These are phyloP conservation scores for Talaromyces atroroseus DNA, from an alignment of 2,329 filamentous ascomycete species.

Conservation along the genomic window DNA sequence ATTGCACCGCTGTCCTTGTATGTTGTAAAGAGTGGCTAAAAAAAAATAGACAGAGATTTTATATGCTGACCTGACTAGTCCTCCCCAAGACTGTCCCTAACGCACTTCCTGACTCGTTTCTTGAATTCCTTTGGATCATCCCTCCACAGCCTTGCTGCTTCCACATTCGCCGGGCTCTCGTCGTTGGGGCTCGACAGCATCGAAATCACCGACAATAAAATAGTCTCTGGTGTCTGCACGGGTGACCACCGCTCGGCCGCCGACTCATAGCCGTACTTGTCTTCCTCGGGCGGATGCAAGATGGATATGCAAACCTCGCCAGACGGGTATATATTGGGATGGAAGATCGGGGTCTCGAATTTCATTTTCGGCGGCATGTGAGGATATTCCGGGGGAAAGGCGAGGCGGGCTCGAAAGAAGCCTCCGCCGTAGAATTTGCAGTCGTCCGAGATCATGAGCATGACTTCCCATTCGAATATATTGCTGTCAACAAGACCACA, in stretches of 20 bases:
- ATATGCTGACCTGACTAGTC: slow-evolving; percentile 36
- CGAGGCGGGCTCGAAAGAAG: slow-evolving; percentile 80
- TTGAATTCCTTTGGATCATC: slow-evolving; percentile 76
- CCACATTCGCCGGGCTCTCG: slow-evolving; percentile 90
- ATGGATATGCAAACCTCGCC: slow-evolving; percentile 96
- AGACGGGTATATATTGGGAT: slow-evolving; percentile 86
- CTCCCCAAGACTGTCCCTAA: slow-evolving; percentile 74
- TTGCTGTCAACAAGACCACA: slow-evolving; percentile 82
- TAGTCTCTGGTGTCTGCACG: slow-evolving; percentile 92
- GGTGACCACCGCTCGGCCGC: slow-evolving; percentile 90
- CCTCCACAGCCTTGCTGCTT: slow-evolving; percentile 82
- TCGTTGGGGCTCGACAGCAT: slow-evolving; percentile 90
- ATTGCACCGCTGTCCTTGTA: slow-evolving; percentile 3
- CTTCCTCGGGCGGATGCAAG: slow-evolving; percentile 89
- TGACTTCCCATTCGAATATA: slow-evolving; percentile 97
- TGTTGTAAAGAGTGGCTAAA: background rate
- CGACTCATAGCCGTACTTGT: slow-evolving; percentile 87
- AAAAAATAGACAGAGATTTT: background rate
- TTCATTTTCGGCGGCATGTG: slow-evolving; percentile 81
- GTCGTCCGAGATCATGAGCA: slow-evolving; percentile 96
- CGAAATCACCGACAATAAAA: slow-evolving; percentile 84
- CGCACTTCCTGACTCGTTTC: slow-evolving; percentile 69
- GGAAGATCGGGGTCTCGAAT: slow-evolving; percentile 82
- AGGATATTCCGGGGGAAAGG: slow-evolving; percentile 81
- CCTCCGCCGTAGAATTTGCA: slow-evolving; percentile 94